These are phyloP conservation scores for Metarhizium brunneum DNA, from an alignment of 2,329 filamentous ascomycete genomes.

Conservation along the genomic window DNA sequence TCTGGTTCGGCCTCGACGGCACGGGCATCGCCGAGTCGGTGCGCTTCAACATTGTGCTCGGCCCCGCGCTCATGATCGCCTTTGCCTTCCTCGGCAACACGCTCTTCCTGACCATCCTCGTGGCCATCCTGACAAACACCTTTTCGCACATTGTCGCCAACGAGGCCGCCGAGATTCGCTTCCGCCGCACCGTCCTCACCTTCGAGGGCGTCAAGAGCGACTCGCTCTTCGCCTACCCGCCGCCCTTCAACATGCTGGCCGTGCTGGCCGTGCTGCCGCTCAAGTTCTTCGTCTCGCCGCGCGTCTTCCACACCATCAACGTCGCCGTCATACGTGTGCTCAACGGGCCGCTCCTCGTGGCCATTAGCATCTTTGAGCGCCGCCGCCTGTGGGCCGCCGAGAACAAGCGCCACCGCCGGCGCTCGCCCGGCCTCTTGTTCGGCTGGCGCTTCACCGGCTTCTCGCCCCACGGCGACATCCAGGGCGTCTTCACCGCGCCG, in stretches of 20 bases:
- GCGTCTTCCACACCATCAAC: constrained; percentile 64
- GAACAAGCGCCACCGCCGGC: constrained; percentile 5
- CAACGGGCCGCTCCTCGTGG: constrained; percentile 54
- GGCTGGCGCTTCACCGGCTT: constrained; percentile 37
- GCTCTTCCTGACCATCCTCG: constrained; percentile 63
- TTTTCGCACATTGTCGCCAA: constrained; percentile 63
- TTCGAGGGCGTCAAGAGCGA: constrained; percentile 69
- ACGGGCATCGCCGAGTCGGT: constrained; percentile 40
- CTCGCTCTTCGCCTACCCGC: constrained; percentile 59
- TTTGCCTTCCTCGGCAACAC: constrained; percentile 70
- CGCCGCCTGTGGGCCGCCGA: constrained; percentile 31
- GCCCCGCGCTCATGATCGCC: constrained; percentile 59
- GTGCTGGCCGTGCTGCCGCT: constrained; percentile 54
- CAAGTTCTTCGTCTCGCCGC: constrained; percentile 51
- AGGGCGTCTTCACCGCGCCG: constrained; percentile 50
- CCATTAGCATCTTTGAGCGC: constrained; percentile 54
- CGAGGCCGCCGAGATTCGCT: constrained; percentile 61
- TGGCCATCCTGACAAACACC: constrained; percentile 65
- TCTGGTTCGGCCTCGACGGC: constrained; percentile 68
- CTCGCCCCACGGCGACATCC: constrained; percentile 50
- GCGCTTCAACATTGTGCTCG: constrained; percentile 57
- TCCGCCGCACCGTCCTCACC: constrained; percentile 60
- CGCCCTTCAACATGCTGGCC: constrained; percentile 62
- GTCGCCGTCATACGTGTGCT: constrained; percentile 53
- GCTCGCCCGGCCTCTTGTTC: constrained; percentile 4